Conservation (phyloP, 129 eudicot genomes). For the Flaveria sonorensis region DNA sequence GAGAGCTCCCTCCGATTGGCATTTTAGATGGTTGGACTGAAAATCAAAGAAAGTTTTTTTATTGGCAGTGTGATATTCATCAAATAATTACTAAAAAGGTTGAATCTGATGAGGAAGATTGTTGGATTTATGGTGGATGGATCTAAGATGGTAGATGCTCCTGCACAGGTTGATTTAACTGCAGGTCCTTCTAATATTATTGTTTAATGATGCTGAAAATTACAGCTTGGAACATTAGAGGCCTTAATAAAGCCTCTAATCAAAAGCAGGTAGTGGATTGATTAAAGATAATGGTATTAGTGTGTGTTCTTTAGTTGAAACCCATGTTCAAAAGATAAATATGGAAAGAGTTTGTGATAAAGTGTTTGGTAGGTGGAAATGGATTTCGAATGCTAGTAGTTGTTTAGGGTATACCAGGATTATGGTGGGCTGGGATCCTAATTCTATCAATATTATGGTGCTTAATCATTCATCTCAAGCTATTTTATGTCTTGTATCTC, state of each 20-base stretch:
- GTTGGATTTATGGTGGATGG: too few relatives aligned
- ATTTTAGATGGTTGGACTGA: too few relatives aligned
- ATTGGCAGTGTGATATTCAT: too few relatives aligned
- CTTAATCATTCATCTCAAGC: neutral
- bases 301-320: neutral
- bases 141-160: fast-evolving
- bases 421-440: neutral
- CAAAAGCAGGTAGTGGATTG: neutral
- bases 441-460: neutral
- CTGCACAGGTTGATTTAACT: too few relatives aligned
- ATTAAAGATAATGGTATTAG: neutral
- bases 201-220: neutral
- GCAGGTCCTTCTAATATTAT: neutral
- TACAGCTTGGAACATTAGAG: neutral
- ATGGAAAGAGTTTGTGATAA: neutral
- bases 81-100: too few relatives aligned
- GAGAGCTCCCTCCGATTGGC: too few relatives aligned
- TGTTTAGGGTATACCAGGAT: neutral
- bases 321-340: neutral
- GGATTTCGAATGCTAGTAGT: neutral
- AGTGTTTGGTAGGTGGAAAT: neutral
- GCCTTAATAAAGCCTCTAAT: neutral
- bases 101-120: too few relatives aligned
- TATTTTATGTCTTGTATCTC: neutral
- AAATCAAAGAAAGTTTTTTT: too few relatives aligned